A percentile compares a stretch with the other conserved stretches of the same genome.
Conservation (phyloP, 2,329 filamentous ascomycete species). For the Fusarium sororula region DNA sequence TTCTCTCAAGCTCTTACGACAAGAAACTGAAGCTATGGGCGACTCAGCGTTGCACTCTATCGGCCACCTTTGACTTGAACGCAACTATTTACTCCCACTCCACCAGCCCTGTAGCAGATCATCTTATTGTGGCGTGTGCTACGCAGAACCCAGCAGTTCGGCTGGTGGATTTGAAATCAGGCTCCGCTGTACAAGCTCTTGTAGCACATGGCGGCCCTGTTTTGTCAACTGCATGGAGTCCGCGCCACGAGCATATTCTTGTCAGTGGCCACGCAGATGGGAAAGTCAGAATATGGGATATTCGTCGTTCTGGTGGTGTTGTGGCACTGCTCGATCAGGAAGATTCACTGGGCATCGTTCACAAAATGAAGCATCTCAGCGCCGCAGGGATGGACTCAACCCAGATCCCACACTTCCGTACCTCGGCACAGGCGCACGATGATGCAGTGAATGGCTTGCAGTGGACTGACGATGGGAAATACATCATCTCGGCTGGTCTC, state of each 20-base stretch:
- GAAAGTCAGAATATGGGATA: slow-evolving; percentile 85
- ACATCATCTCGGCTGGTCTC: slow-evolving; percentile 82
- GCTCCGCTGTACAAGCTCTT: slow-evolving; percentile 75
- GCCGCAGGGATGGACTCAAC: slow-evolving; percentile 45
- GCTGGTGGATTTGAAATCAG: slow-evolving; percentile 86
- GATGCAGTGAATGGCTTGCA: slow-evolving; percentile 85
- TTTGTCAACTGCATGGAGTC: slow-evolving; percentile 81
- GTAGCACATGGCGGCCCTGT: slow-evolving; percentile 75
- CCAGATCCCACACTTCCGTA: slow-evolving; percentile 53
- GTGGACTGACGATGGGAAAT: slow-evolving; percentile 83
- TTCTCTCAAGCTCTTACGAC: slow-evolving; percentile 81
- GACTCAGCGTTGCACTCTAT: slow-evolving; percentile 67
- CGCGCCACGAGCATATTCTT: slow-evolving; percentile 79
- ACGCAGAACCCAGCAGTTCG: slow-evolving; percentile 87
- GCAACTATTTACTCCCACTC: slow-evolving; percentile 80
- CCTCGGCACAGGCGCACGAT: slow-evolving; percentile 73
- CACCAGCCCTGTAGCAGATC: slow-evolving; percentile 74
- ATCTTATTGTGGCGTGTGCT: slow-evolving; percentile 86
- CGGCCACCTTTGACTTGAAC: slow-evolving; percentile 74
- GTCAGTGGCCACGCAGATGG: slow-evolving; percentile 89
- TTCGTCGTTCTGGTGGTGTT: slow-evolving; percentile 79
- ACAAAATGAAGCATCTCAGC: slow-evolving; percentile 48
- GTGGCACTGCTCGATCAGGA: slow-evolving; percentile 85
- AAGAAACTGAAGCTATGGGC: slow-evolving; percentile 80
- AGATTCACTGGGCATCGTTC: slow-evolving; percentile 75